These are phyloP conservation scores for Trichocladium antarcticum DNA, from an alignment of 495 filamentous ascomycete species.

Conservation along the genomic window DNA sequence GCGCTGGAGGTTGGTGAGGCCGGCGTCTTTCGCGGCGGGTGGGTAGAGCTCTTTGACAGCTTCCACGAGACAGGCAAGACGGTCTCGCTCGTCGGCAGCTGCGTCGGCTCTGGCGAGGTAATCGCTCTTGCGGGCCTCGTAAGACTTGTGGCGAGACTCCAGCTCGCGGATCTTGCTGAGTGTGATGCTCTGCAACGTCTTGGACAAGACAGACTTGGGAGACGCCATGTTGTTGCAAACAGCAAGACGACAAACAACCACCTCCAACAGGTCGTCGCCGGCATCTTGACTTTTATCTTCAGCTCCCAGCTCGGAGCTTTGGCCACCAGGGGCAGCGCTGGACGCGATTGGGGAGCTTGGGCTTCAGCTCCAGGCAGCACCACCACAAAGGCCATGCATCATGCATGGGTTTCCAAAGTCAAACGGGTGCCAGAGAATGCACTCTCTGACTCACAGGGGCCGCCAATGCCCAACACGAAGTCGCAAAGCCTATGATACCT, in stretches of 20 bases:
- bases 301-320: not conserved
- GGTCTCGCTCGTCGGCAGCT: conserved; percentile 23
- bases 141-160: conserved; percentile 46
- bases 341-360: not conserved
- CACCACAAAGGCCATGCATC: not conserved
- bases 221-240: conserved; percentile 20
- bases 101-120: conserved; percentile 25
- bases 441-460: not conserved
- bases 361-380: conserved; percentile 5
- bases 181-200: conserved; percentile 55
- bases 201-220: conserved; percentile 37
- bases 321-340: not conserved
- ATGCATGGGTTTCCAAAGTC: too few relatives aligned
- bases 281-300: not conserved
- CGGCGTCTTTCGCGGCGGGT: conserved; percentile 11
- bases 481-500: not conserved
- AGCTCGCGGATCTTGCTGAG: conserved; percentile 52
- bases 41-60: conserved; percentile 32
- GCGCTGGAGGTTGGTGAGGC: conserved; percentile 24
- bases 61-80: conserved; percentile 29
- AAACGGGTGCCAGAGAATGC: too few relatives aligned
- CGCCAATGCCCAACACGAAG: not conserved
- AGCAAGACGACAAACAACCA: too few relatives aligned
- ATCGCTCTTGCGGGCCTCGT: conserved; percentile 35
- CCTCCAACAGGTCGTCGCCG: too few relatives aligned